Evolutionary conservation across 2,329 filamentous ascomycete species (phyloP).

Genomic region (Emericellopsis atlantica): DNA sequence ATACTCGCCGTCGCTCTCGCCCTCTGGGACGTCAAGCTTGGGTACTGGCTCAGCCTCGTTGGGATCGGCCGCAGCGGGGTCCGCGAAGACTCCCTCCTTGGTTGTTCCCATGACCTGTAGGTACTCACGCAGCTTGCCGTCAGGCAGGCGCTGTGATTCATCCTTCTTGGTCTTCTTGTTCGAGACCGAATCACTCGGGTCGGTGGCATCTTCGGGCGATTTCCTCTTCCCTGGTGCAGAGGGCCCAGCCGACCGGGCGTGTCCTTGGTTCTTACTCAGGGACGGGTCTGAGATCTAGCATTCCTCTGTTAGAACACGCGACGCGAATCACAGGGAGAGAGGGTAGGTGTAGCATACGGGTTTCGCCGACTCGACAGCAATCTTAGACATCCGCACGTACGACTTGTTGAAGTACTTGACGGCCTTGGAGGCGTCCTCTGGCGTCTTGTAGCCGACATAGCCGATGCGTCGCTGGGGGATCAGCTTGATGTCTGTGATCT

Average conservation of each 20-base stretch:
- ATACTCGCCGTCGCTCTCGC: slow-evolving; percentile 64
- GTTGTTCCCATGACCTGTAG: slow-evolving; percentile 64
- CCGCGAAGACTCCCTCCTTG: slow-evolving; percentile 17
- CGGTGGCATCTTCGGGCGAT: not conserved
- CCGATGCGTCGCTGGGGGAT: slow-evolving; percentile 84
- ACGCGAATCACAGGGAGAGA: not conserved
- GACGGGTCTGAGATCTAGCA: slow-evolving; percentile 31
- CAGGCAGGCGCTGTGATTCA: slow-evolving; percentile 38
- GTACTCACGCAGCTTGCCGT: slow-evolving; percentile 78
- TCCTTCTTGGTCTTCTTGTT: slow-evolving; percentile 60
- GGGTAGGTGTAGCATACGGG: slow-evolving; percentile 40
- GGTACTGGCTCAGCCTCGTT: not conserved
- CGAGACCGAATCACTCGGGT: slow-evolving; percentile 10
- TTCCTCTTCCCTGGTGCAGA: slow-evolving; percentile 1
- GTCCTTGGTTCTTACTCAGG: slow-evolving; percentile 14
- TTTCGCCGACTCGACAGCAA: slow-evolving; percentile 76
- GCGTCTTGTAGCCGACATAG: slow-evolving; percentile 84
- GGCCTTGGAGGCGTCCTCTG: slow-evolving; percentile 67
- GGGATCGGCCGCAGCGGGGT: slow-evolving; percentile 10
- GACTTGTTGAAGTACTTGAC: slow-evolving; percentile 93
- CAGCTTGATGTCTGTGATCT: slow-evolving; percentile 85
- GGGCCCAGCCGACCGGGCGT: not conserved
- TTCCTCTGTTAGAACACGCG: slow-evolving; percentile 23
- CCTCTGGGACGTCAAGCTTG: slow-evolving; percentile 27
- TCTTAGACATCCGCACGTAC: slow-evolving; percentile 92